Base-by-base conservation (phyloP, 208 protist species). In the Endotrypanum monterogeii region DNA sequence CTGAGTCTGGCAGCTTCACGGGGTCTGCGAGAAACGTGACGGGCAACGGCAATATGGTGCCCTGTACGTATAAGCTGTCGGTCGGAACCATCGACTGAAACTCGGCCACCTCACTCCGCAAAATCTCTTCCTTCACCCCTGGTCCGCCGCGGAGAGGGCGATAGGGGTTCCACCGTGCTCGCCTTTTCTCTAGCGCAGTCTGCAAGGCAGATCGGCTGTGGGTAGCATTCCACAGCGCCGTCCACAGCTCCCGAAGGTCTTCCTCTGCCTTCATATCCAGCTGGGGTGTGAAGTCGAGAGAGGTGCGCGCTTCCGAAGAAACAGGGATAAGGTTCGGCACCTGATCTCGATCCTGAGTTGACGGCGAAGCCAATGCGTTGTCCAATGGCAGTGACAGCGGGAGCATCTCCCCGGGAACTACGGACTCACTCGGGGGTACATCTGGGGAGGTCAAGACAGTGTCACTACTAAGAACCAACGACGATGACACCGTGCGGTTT, bases 81-180 rank as follows among this genome's bases (percentile, higher is more conserved):
- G 54, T 67, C 8, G 78, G 71, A 23, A 94, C 81, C 51, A 78
- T 72, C 28, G 58, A 70, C 14, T 72, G 54, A 72, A 92, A 96
- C 78, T 94, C 92, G 12, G 68, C 84, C 55, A 96, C 75, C 62
- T 94, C 76, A 83, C 87, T 92, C 71, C 89, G 89, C 68, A 92
- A 76, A 51, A 96, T 79, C 62, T 91, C 80, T 54, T 83, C 73
- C 16, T 82, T 78, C 44, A 89, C 71, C 23, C 85, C 77, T 23
- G 82, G 73, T 1, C 88, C 87, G 20, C 78, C 76, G 11, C 86
- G 89, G 2, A 76, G 69, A 2, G 88, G 88, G 30, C 92, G 88
- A 69, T 96, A 96, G 16, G 92, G 92, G 69, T 96, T 96, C 90
- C 89, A 94, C 1, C 44, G 73, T 30, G 76, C 72, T 28, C 81